Base-by-base conservation (phyloP, 2,329 filamentous ascomycete genomes). In the Penicillium hordei region DNA sequence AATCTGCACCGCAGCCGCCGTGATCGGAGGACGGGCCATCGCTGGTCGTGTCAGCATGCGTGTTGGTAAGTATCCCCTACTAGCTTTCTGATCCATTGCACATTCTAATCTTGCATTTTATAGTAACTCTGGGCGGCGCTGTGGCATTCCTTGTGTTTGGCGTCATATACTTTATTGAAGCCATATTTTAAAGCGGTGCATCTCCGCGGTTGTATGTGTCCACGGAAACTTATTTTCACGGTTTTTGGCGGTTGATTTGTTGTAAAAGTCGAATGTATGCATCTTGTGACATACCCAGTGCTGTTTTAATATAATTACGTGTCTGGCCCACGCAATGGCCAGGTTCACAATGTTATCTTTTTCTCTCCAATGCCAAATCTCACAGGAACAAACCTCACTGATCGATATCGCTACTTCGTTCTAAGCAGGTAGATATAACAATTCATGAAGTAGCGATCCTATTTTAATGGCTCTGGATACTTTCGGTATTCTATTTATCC, bases 11-110 rank as follows among this genome's bases (percentile, higher is more conserved):
- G 89, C 90, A 46, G 88, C 91, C 23, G 94, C 94, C 42, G 94
- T 99, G 39, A 83, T 99, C 60, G 94, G 94, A 43, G 94, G 94
- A 12, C 84, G 91, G 68, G 93, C 94, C 51, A 90, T 99, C 74
- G 94, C 94, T 42, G 94, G 94, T 33, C 89, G 84, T 72, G 94
- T 99, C 65, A 97, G 93, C 79, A 86, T 99, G 79, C 89, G 91
- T 83, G 90, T 96, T 81, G 91, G 93, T 96, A 85, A 83, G 91
- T 89, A 27, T 48, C 23, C 46, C 58, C 25, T n/a, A 29, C 49
- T 31, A 21, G n/a, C 13, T 19, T 34, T 33, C 42, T n/a, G 23
- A 43, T 52, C 52, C 48, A 39, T 19, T 9, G 17, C 19, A 9
- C 19, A 39, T 5, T 21, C 73, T 79, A 65, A 74, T 60, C 62